These are phyloP conservation scores for Achaetomiella virescens DNA, from an alignment of 495 filamentous ascomycete species.

Conservation along the genomic window DNA sequence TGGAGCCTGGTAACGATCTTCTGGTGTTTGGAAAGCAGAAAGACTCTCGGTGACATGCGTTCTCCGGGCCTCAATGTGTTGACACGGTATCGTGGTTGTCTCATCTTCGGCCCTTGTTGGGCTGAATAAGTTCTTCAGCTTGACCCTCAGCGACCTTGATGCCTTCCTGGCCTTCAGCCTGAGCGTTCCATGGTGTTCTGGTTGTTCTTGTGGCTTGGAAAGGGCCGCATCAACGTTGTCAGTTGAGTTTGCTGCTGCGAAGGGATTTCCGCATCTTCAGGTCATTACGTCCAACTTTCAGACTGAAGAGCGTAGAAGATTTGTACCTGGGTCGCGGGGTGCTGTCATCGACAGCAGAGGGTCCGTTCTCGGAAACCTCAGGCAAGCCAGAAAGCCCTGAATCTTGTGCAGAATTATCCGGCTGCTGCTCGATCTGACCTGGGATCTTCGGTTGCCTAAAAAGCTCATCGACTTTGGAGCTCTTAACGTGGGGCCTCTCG, in stretches of 20 bases:
- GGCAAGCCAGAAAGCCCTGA: not conserved
- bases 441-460: slow-evolving; percentile 35
- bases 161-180: slow-evolving; percentile 52
- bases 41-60: slow-evolving; percentile 38
- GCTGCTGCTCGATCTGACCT: slow-evolving; percentile 24
- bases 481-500: slow-evolving; percentile 21
- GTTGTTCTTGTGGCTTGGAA: slow-evolving; percentile 8
- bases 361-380: slow-evolving; percentile 2
- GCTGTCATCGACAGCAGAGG: not conserved
- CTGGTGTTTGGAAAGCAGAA: slow-evolving; percentile 6
- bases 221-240: slow-evolving; percentile 25
- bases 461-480: slow-evolving; percentile 60
- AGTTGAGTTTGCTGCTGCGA: slow-evolving; percentile 41
- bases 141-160: slow-evolving; percentile 56
- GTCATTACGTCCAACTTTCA: slow-evolving; percentile 40
- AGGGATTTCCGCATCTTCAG: slow-evolving; percentile 53
- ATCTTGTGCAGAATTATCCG: slow-evolving; percentile 35
- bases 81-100: slow-evolving; percentile 36
- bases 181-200: slow-evolving; percentile 33
- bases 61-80: slow-evolving; percentile 46
- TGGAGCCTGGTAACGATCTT: not conserved
- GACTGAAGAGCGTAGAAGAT: slow-evolving; percentile 44
- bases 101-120: slow-evolving; percentile 38
- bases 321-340: slow-evolving; percentile 29
- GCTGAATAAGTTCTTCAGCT: slow-evolving; percentile 54